phyloP scores from a whole-genome alignment of 768 basidiomycete genomes.

The Sarcodon sp. region DNA sequence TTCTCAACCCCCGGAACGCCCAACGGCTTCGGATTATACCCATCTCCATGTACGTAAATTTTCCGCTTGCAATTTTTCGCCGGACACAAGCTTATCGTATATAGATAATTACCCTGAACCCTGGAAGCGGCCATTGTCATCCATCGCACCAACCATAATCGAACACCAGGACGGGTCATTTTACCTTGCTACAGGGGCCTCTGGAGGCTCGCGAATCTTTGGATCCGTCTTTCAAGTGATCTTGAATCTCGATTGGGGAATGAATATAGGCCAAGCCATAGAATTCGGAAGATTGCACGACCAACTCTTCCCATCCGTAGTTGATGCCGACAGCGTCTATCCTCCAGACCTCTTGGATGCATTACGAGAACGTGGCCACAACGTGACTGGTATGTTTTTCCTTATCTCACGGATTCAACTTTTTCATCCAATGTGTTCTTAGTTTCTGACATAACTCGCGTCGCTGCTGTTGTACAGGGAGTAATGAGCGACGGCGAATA shows the following conservation, averaged over 20 bases:
- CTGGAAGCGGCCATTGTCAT: slow-evolving; percentile 84
- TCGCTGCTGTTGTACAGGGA: slow-evolving; percentile 66
- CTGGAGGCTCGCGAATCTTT: slow-evolving; percentile 85
- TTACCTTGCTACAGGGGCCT: slow-evolving; percentile 65
- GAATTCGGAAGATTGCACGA: slow-evolving; percentile 79
- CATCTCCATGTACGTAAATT: slow-evolving; percentile 56
- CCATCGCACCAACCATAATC: slow-evolving; percentile 69
- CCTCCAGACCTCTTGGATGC: slow-evolving; percentile 41
- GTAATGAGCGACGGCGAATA: slow-evolving; percentile 37
- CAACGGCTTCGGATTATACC: slow-evolving; percentile 73
- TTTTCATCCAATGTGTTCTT: background rate
- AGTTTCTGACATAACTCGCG: slow-evolving; percentile 59
- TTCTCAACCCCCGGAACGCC: slow-evolving; percentile 80
- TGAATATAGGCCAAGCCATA: slow-evolving; percentile 71
- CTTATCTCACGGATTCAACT: background rate
- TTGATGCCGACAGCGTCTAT: slow-evolving; percentile 54
- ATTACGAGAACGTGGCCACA: slow-evolving; percentile 55
- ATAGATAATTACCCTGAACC: slow-evolving; percentile 82
- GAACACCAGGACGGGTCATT: slow-evolving; percentile 67
- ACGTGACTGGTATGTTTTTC: slow-evolving; percentile 39
- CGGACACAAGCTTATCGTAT: background rate
- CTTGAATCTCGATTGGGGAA: slow-evolving; percentile 69
- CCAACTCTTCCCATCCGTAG: slow-evolving; percentile 58
- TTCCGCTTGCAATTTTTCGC: background rate
- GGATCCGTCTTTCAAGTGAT: slow-evolving; percentile 68